Evolutionary conservation across 768 basidiomycete species (phyloP).

Genomic region (Hemileccinum impolitum): DNA sequence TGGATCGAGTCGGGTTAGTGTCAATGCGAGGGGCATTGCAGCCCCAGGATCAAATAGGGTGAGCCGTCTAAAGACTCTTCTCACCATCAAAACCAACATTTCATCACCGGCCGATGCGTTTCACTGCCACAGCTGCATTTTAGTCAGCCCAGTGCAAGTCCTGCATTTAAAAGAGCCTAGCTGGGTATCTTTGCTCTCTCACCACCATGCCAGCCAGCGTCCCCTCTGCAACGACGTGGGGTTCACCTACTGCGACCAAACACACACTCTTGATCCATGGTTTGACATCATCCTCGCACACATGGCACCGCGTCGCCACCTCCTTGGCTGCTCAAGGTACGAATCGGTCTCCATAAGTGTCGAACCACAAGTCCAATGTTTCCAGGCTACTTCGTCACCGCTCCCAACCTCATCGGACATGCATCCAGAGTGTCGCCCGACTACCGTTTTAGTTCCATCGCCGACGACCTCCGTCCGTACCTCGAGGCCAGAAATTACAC

Average conservation of each 20-base stretch:
- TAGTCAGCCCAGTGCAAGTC: no score
- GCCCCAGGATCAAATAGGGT: no score
- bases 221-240: conserved; percentile 21
- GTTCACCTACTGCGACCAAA: conserved; percentile 20
- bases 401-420: conserved; percentile 23
- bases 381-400: conserved; percentile 21
- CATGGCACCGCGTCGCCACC: conserved; percentile 18
- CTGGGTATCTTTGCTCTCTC: no score
- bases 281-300: conserved; percentile 15
- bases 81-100: no score
- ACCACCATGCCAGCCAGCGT: not conserved
- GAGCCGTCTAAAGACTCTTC: no score
- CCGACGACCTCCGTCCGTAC: conserved; percentile 17
- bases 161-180: no score
- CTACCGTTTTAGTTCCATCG: conserved; percentile 12
- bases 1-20: no score
- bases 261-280: conserved; percentile 27
- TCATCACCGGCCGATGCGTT: no score
- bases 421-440: conserved; percentile 10
- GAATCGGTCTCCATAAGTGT: not conserved
- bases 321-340: conserved; percentile 16
- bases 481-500: conserved; percentile 9
- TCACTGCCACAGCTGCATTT: no score
- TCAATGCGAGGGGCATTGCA: no score
- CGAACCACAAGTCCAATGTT: no score